Evolutionary conservation across 768 basidiomycete genomes (phyloP), one percentile per base, ranked within the genome.

Genomic region (Tubosaeta sp.): DNA sequence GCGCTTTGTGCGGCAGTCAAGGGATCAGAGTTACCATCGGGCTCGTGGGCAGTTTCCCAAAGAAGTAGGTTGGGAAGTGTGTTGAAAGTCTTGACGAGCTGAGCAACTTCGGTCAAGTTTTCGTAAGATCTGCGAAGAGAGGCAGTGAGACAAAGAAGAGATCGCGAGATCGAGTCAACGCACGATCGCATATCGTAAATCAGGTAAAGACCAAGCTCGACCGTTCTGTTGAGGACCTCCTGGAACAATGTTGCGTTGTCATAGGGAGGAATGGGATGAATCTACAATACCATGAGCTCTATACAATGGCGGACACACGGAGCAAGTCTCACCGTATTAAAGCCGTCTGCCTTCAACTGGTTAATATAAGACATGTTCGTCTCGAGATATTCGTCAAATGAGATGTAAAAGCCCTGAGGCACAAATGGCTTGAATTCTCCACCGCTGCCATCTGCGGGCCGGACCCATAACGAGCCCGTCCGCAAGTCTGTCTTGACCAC

Each of bases 171-270:
- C 21, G 19, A 44, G 16, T 8, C 19, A 6, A 47, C 71, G 40
- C 25, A 80, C 79, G 65, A 67, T 59, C 87, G 77, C 87, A 92
- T 86, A 59, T 91, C 87, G 57, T 87, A 90, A 76, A 90, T 82
- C 29, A 91, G 66, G 59, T 84, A 90, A 3, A 82, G 54, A 30
- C 63, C 63, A 5, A 60, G 50, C 18, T 56, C 56, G 9, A 36
- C 3, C 4, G 65, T 46, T 32, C 3, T 55, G 14, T 60, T 35
- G n/a, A 69, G 42, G 3, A 59, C 48, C 39, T 67, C 47, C 25
- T 59, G 19, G 25, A 63, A 57, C 9, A 24, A 67, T 0, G 82
- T 80, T 4, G 78, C 59, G 54, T 85, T 80, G 51, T 74, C 74
- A 53, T 84, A 89, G 87, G 79, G 71, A 2, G 90, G 87, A 12